phyloP scores from a whole-genome alignment of 202 grass and related monocot genomes.

The Tripidium arundinaceum region DNA sequence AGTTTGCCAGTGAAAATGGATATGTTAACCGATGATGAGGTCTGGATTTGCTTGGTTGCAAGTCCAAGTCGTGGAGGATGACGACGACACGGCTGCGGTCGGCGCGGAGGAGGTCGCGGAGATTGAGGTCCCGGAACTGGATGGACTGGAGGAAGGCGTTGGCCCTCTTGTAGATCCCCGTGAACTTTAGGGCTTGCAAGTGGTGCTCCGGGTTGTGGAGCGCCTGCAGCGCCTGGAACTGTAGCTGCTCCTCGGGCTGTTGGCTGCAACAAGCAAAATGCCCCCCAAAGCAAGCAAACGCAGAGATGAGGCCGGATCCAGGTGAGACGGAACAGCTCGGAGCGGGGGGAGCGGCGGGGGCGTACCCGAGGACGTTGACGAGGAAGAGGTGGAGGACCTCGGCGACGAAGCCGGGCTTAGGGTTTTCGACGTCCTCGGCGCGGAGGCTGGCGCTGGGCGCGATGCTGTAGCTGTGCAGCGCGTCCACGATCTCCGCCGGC shows the following conservation, averaged over 20 bases:
- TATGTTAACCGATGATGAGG: too few relatives aligned
- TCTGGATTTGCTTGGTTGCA: too few relatives aligned
- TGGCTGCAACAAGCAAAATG: conserved; percentile 24
- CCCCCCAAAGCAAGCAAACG: neutral
- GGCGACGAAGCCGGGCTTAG: conserved; percentile 49
- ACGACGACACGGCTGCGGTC: too few relatives aligned
- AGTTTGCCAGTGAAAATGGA: too few relatives aligned
- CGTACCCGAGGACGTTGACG: conserved; percentile 26
- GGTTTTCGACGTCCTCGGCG: conserved; percentile 47
- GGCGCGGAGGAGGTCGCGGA: too few relatives aligned
- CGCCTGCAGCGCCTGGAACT: conserved; percentile 41
- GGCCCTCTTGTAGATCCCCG: too few relatives aligned
- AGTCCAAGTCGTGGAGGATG: too few relatives aligned
- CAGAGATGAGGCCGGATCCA: neutral
- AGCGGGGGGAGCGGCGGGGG: too few relatives aligned
- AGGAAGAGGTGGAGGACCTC: conserved; percentile 51
- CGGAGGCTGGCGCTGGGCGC: conserved; percentile 25
- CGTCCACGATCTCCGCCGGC: too few relatives aligned
- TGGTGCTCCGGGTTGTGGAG: conserved; percentile 75
- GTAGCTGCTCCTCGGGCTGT: conserved; percentile 49
- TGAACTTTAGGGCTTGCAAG: too few relatives aligned
- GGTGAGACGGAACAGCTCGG: neutral
- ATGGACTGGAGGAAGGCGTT: too few relatives aligned
- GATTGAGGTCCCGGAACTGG: too few relatives aligned
- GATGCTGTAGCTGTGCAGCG: conserved; percentile 35